phyloP scores from a whole-genome alignment of 495 filamentous ascomycete genomes.

The Penicillium atrosanguineum region DNA sequence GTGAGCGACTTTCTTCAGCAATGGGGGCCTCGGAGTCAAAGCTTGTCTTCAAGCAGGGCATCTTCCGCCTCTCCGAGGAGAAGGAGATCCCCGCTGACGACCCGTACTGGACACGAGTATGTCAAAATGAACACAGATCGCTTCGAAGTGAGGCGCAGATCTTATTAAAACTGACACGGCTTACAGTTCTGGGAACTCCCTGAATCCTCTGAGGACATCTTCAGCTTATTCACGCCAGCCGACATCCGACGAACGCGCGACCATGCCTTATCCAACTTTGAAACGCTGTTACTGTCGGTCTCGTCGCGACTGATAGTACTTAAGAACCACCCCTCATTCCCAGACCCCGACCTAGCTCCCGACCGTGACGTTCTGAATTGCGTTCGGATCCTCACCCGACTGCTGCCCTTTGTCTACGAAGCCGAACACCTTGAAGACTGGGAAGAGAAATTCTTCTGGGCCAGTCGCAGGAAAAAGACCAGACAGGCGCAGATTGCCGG shows the following conservation, averaged over 20 bases:
- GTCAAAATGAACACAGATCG: constrained; percentile 9
- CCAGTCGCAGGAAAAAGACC: constrained; percentile 62
- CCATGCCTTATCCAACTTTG: constrained; percentile 80
- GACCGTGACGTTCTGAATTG: constrained; percentile 91
- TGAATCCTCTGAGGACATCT: constrained; percentile 93
- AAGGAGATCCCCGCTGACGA: constrained; percentile 84
- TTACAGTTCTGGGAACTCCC: constrained; percentile 94
- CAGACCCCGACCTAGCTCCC: constrained; percentile 83
- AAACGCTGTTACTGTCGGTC: constrained; percentile 81
- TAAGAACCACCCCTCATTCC: constrained; percentile 86
- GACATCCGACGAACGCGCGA: constrained; percentile 93
- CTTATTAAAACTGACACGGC: constrained; percentile 1
- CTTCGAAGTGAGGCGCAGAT: background rate
- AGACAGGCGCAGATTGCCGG: constrained; percentile 50
- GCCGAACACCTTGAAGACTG: constrained; percentile 79
- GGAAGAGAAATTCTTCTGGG: constrained; percentile 95
- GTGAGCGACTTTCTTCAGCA: constrained; percentile 29
- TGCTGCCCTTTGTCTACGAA: constrained; percentile 93
- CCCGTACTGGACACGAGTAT: constrained; percentile 87
- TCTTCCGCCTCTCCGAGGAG: constrained; percentile 93
- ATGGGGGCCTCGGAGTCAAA: constrained; percentile 99
- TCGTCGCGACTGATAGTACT: constrained; percentile 77
- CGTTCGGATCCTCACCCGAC: constrained; percentile 83
- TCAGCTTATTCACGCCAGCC: constrained; percentile 89
- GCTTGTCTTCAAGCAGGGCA: constrained; percentile 97